Evolutionary conservation across 1,139 yeast species (phyloP), one percentile per base, ranked within the genome.

Genomic region (Candida freyschussii): DNA sequence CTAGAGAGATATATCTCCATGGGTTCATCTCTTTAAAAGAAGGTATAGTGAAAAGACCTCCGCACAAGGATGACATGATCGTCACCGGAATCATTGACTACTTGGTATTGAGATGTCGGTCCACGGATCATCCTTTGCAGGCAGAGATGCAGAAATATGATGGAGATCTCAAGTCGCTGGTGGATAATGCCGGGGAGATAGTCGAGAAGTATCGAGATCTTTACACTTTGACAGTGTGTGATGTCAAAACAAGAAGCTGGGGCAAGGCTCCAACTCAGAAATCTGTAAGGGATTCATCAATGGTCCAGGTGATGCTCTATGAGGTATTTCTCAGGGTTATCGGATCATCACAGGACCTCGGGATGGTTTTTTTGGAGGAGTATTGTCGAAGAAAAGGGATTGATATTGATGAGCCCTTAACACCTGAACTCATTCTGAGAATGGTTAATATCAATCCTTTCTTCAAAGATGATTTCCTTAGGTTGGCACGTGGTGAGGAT

Each of bases 61-160:
- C 28, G n/a, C 33, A 36, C 11, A 41, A 45, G 1, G 44, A 52
- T 8, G 58, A 56, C 27, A 59, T 71, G 1, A 53, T 77, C 15
- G 63, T 78, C 5, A 76, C 83, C 48, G 89, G 87, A 2, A 59
- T 80, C 2, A 67, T 79, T 15, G 91, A 81, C 52, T 66, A 69
- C 36, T 45, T 80, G 36, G 48, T 36, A 18, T 42, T 52, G 12
- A 34, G 25, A 50, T 54, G 30, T 36, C 41, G 27, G 27, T 25
- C 53, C 55, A 24, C 41, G 36, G 23, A 27, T 4, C 31, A 36
- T 9, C 35, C 57, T 0, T 35, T 66, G 30, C 55, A 60, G 36
- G 47, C 52, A 15, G 62, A 56, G 2, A 46, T 62, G 15, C 41
- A 38, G 47, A 12, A 32, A 34, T 24, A 16, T 12, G 21, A 19